Evolutionary conservation across 2,329 filamentous ascomycete species (phyloP).

Genomic region (Ambrosiella xylebori): DNA sequence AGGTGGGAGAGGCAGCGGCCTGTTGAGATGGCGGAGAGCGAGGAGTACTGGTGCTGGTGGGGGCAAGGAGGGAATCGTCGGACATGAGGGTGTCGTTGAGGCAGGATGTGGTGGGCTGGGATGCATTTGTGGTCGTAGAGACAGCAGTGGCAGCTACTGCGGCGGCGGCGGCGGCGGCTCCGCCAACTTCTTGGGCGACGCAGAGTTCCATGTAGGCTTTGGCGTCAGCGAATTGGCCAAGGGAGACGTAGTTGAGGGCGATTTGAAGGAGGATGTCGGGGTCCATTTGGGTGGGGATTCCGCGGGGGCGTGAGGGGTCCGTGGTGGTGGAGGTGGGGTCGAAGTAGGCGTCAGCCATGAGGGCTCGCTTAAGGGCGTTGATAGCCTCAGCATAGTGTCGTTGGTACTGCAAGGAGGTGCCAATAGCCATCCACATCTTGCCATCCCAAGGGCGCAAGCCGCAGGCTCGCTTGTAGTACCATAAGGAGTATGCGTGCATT

Average conservation of each 20-base stretch:
- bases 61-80: constrained; percentile 15
- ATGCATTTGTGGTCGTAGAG: neutral
- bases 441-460: constrained; percentile 88
- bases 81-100: constrained; percentile 15
- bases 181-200: constrained; percentile 76
- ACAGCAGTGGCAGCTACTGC: neutral
- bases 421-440: constrained; percentile 98
- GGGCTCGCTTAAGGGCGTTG: constrained; percentile 80
- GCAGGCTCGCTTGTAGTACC: constrained; percentile 94
- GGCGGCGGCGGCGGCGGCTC: constrained; percentile 27
- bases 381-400: constrained; percentile 77
- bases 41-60: constrained; percentile 1
- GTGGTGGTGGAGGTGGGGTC: constrained; percentile 35
- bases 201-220: constrained; percentile 93
- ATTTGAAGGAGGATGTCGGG: constrained; percentile 85
- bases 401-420: constrained; percentile 80
- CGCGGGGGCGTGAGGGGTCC: constrained; percentile 30
- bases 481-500: constrained; percentile 92
- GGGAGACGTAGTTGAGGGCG: constrained; percentile 69
- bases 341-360: constrained; percentile 77
- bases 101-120: neutral
- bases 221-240: constrained; percentile 62
- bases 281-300: constrained; percentile 49
- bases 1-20: neutral
- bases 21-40: neutral